phyloP scores from a whole-genome alignment of 2,329 filamentous ascomycete genomes.

The Raffaelea deltoideospora region DNA sequence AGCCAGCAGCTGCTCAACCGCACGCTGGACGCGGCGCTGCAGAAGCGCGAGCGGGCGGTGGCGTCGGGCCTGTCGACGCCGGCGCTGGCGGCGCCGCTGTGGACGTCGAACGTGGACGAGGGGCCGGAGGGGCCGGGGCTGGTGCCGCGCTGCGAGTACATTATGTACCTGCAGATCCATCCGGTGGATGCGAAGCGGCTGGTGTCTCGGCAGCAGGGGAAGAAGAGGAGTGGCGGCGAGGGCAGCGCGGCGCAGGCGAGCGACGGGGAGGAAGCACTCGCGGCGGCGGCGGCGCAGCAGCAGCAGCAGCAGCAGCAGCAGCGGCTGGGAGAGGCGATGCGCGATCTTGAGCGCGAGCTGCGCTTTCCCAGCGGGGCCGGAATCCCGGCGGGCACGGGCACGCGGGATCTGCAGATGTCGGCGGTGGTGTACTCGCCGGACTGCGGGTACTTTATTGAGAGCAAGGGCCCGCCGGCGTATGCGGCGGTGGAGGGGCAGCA shows the following conservation, averaged over 20 bases:
- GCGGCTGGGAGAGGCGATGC: slow-evolving; percentile 14
- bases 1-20: slow-evolving; percentile 54
- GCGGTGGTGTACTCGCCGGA: slow-evolving; percentile 52
- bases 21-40: slow-evolving; percentile 53
- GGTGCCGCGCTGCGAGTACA: slow-evolving; percentile 71
- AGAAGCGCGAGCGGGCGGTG: slow-evolving; percentile 44
- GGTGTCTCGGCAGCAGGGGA: slow-evolving; percentile 1
- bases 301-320: neutral
- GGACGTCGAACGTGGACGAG: slow-evolving; percentile 55
- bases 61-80: slow-evolving; percentile 29
- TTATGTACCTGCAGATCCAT: slow-evolving; percentile 71
- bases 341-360: slow-evolving; percentile 45
- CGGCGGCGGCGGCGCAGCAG: neutral
- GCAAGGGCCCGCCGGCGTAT: slow-evolving; percentile 44
- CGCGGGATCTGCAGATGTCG: slow-evolving; percentile 46
- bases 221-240: too few species aligned
- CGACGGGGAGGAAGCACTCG: too few species aligned
- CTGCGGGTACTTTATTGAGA: slow-evolving; percentile 51
- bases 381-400: slow-evolving; percentile 6
- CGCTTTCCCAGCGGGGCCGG: slow-evolving; percentile 41
- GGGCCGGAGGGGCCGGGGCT: slow-evolving; percentile 42
- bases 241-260: too few species aligned
- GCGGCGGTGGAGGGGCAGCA: slow-evolving; percentile 36
- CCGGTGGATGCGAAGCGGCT: slow-evolving; percentile 28
- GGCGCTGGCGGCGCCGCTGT: slow-evolving; percentile 35